Evolutionary conservation across 345 rosid species (phyloP), one percentile per base, ranked within the genome.

Genomic region (Citrus maxima): DNA sequence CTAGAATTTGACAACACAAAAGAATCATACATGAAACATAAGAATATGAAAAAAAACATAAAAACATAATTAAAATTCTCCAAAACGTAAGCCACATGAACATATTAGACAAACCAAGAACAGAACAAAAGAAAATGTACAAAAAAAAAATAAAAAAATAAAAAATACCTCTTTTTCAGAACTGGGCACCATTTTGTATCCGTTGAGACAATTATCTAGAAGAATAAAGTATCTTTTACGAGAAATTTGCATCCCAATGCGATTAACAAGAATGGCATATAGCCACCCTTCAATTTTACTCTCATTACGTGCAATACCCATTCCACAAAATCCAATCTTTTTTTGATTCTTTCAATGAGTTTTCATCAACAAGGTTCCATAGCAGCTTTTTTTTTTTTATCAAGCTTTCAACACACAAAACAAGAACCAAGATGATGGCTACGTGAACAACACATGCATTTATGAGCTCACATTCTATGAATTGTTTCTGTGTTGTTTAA

Each of bases 241-340:
- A 25, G 98, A 91, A 79, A 85, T 88, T 69, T 89, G 97, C 32
- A 88, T 85, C 27, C 99, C 95, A 80, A 96, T 85, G 79, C 97
- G 90, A 82, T 87, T 90, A 34, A 90, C 87, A 79, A 96, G 92
- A 46, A 96, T 87, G 49, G 89, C 85, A 78, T 89, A 89, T 46
- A 96, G 84, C 98, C 99, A 96, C 28, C 99, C 99, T 77, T 93
- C 98, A 93, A 96, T 92, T 81, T 80, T 90, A 27, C 84, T 86
- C 60, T 86, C 91, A 24, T 75, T 74, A 76, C 78, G 75, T 9
- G 82, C 5, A 79, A 79, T 24, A 83, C 78, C 85, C 88, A 86
- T 86, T 74, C 80, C 49, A 74, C 73, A 46, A 38, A 76, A 71
- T 73, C 10, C 34, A 27, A 61, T 35, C 58, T 46, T 72, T 54